Base-by-base conservation (phyloP, 2,329 filamentous ascomycete species). In the Fusarium bulbicola region DNA sequence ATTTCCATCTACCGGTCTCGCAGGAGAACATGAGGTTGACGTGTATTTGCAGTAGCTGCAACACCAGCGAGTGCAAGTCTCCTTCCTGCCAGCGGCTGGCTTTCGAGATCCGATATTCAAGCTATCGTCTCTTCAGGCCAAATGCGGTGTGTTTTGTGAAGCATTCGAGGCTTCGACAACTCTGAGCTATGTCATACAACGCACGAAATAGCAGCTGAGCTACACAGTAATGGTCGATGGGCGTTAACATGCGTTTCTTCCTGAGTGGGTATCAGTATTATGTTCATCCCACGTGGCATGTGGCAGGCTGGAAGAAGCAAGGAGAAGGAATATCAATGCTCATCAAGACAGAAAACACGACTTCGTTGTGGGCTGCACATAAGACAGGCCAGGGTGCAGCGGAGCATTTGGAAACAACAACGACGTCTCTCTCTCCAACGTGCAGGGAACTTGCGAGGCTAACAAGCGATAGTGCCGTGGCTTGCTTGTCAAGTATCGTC, bases 271-370 rank as follows among this genome's bases (percentile, higher is more conserved):
- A 59, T 77, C 67, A 73, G 62, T 59, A 39, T 30, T 34, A 34
- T 34, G 66, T 73, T 60, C 68, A 69, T 64, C 49, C 74, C 75
- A 77, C 75, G 75, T 77, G 75, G 75, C 75, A 68, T 76, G 65
- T 68, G 72, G 74, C 68, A 63, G 60, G 30, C 56, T 42, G 52
- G 63, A 68, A 73, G 57, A 74, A 69, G 67, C 65, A 74, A 66
- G 47, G 47, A 53, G 42, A 43, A 64, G 47, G 64, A 65, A 39
- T 52, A 39, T 50, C 43, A 60, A 74, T 50, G 47, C 50, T 62
- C 30, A 45, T 39, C 18, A 54, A 39, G 24, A 39, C 28, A 37
- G 28, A 32, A 46, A 50, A 34, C 58, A 53, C 14, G 26, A 30
- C 32, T 34, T 34, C 7, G 36, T 32, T 21, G 56, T 21, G 24